Evolutionary conservation across 345 rosid species (phyloP), one percentile per base, ranked within the genome.

Genomic region (Trapa incisa): DNA sequence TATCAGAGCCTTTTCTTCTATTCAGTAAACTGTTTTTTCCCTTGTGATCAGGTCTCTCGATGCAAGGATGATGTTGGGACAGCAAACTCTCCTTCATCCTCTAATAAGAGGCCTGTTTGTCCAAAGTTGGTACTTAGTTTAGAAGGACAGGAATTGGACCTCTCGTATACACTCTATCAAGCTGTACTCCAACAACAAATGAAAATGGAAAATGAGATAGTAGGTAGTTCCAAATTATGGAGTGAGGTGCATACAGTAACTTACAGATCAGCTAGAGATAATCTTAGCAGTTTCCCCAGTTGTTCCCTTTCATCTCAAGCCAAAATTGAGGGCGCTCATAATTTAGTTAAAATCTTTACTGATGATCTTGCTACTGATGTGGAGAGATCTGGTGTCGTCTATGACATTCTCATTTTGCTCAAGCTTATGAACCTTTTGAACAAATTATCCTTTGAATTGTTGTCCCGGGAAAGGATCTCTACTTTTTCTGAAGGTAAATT

Each of bases 341-440:
- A 80, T 76, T 80, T 86, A 65, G 76, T 85, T 60, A 64, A 77
- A 78, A 54, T 90, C 75, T 88, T 82, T 74, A 66, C 77, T 72
- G 74, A 82, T 69, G 69, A 77, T 71, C 85, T 88, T 57, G 68
- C 82, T 74, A 80, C 88, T 74, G 73, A 67, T 56, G 47, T 83
- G 76, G 81, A 83, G 71, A 80, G 82, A 78, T 77, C 82, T 47
- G 74, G 80, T 73, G 82, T 89, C 68, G 76, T 80, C 35, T 86
- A 83, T 71, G 92, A 85, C 78, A 67, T 88, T 72, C 47, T 93
- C 65, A 74, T 84, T 76, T 76, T 93, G 75, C 96, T 93, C 29
- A 93, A 87, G 81, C 71, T 84, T 82, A 76, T 93, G 75, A 93
- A 90, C 80, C 75, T 83, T 63, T 72, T 88, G 81, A 90, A 87